Evolutionary conservation across 1,284 basidiomycete genomes (phyloP), one percentile per base, ranked within the genome.

Genomic region (Microbotryum scabiosae): DNA sequence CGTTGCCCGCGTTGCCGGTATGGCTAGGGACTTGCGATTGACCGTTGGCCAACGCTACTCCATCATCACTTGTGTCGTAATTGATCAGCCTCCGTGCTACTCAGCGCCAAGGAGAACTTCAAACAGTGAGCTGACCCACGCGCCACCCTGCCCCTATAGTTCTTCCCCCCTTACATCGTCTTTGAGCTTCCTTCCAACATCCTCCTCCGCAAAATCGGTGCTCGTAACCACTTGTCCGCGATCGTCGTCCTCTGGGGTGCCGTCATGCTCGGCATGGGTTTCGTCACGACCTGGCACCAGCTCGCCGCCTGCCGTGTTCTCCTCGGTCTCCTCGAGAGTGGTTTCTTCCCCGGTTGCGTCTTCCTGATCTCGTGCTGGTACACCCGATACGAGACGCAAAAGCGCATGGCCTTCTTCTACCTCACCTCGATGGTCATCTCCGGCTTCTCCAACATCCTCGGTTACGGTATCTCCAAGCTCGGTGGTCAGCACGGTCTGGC

Each of bases 341-440:
- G 69, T 4, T 71, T 74, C 56, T 72, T 73, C 63, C 71, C 69
- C 18, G 50, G 43, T 16, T 46, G 72, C 54, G 75, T 76, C 2
- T 77, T 73, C 70, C 70, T 80, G n/a, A 73, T 79, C 60, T 73
- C 75, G 12, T 49, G 72, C 45, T 79, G 78, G 78, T 80, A 79
- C 69, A 75, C 76, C 1, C 75, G 78, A 14, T 72, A 72, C 57
- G 75, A 78, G 66, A 75, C 76, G 56, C 76, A 77, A 52, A 68
- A 66, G 36, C 71, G 76, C 25, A 67, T 76, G 60, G 73, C 74
- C 8, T 64, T 71, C 46, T 79, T 79, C 72, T 79, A 79, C 72
- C 71, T 76, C 45, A 66, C 69, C 58, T 75, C 71, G 54, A 73
- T 74, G 68, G 68, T 72, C 54, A 67, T 75, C 57, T 70, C 74